These are phyloP conservation scores for Gaeumannomyces tritici DNA, from an alignment of 2,329 filamentous ascomycete genomes.

Conservation along the genomic window DNA sequence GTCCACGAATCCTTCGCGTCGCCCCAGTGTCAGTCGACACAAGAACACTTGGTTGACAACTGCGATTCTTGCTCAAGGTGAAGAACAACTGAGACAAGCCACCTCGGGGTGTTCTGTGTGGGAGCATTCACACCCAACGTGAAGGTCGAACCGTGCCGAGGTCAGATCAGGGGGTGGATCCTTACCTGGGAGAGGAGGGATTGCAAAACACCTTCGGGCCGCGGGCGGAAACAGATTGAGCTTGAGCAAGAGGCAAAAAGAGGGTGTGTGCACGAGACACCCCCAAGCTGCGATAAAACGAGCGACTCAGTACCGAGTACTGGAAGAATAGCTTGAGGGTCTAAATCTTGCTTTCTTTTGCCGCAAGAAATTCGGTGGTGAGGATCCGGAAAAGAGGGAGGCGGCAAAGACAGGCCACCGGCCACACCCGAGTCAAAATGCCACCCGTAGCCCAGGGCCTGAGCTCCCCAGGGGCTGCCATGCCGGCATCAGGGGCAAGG, in stretches of 20 bases:
- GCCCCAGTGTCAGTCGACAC: not conserved
- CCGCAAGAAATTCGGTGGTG: not conserved
- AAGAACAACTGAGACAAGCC: not conserved
- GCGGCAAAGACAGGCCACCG: not conserved
- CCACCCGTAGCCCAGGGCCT: too few relatives aligned
- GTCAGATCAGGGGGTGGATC: conserved; percentile 17
- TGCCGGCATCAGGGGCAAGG: conserved; percentile 3
- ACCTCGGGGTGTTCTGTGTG: not conserved
- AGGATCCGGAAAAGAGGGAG: not conserved
- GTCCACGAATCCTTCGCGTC: not conserved
- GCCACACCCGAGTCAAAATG: not conserved
- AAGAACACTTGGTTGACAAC: not conserved
- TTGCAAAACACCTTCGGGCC: not conserved
- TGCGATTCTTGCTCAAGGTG: too few relatives aligned
- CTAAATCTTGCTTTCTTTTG: not conserved
- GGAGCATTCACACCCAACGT: not conserved
- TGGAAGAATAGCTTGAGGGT: not conserved
- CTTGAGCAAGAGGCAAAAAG: not conserved
- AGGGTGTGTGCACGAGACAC: not conserved
- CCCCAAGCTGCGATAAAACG: not conserved
- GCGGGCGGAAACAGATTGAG: not conserved
- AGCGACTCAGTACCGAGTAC: not conserved
- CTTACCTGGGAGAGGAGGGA: conserved; percentile 13
- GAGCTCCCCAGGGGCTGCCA: not conserved
- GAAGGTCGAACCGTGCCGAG: not conserved